Evolutionary conservation across 2,329 filamentous ascomycete genomes (phyloP), one percentile per base, ranked within the genome.

Genomic region (Didymella glomerata): DNA sequence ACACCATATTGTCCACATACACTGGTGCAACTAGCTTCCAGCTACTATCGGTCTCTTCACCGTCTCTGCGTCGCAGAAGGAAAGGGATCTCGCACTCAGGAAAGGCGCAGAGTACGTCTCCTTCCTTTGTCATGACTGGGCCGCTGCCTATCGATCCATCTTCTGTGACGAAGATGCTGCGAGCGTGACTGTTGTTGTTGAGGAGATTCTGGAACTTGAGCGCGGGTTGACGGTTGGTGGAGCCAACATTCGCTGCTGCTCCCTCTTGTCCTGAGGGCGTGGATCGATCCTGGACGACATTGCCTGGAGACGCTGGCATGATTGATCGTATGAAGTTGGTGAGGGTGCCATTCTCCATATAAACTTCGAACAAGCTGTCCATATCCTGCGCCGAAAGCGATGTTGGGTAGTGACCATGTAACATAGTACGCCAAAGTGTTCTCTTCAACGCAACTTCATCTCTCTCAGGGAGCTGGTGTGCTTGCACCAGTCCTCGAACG

Each of bases 21-120:
- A 41, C 49, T 6, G 28, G 28, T 20, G 27, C 40, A 14, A 52
- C 20, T 9, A 52, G 28, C 24, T 34, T 52, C 49, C 49, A 52
- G 16, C 28, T 14, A 14, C 13, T 1, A 8, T 36, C 4, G 25
- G 25, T 30, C 22, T 36, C n/a, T 11, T 11, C 6, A 3, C 8
- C 8, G 27, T 36, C 2, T n/a, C 32, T 20, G 4, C 27, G 20
- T n/a, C 49, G 30, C 11, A 52, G 10, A 18, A 52, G 22, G 13
- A 52, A 20, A 14, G 49, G 49, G 2, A 45, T 5, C 3, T 52
- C 27, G 6, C 42, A 14, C 14, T 28, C 49, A 10, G 27, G 20
- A 14, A 45, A 8, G 14, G 28, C 49, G 14, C 32, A 14, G 0
- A 52, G 8, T 8, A 44, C 49, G n/a, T 52, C 38, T 6, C 49